Percentiles rank a stretch among this genome's conserved stretches.
phyloP scores from a whole-genome alignment of 2,329 filamentous ascomycete genomes.

The Scleromitrula shiraiana region DNA sequence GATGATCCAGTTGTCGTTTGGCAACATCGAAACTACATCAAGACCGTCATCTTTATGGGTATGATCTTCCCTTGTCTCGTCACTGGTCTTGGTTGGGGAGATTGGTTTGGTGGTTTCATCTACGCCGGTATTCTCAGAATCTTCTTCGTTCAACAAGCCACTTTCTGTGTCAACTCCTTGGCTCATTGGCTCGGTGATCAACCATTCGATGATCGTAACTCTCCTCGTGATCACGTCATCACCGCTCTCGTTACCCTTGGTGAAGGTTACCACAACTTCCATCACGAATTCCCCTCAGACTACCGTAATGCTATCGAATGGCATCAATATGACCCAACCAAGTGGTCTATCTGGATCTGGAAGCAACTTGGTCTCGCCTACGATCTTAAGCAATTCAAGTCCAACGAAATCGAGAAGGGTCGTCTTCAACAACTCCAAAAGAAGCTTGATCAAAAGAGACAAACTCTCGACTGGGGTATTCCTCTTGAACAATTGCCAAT shows the following conservation, averaged over 20 bases:
- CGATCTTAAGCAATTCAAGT: constrained; percentile 83
- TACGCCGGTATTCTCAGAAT: constrained; percentile 80
- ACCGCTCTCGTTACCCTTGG: constrained; percentile 79
- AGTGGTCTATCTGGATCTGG: constrained; percentile 80
- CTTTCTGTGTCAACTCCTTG: constrained; percentile 87
- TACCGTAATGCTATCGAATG: constrained; percentile 89
- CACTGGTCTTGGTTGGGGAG: constrained; percentile 70
- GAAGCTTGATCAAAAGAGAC: constrained; percentile 84
- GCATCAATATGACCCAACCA: constrained; percentile 88
- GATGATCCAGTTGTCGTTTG: constrained; percentile 78
- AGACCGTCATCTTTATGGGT: constrained; percentile 69
- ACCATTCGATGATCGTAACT: constrained; percentile 89
- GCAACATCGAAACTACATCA: constrained; percentile 83
- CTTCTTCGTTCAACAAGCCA: constrained; percentile 86
- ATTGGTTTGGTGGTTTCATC: constrained; percentile 74
- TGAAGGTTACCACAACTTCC: constrained; percentile 92
- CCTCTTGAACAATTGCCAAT: constrained; percentile 81
- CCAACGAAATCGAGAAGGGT: constrained; percentile 89
- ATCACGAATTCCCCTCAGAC: constrained; percentile 89
- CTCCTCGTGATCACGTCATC: constrained; percentile 78
- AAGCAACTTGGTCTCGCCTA: constrained; percentile 79
- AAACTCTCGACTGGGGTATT: constrained; percentile 76
- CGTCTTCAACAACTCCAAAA: constrained; percentile 83
- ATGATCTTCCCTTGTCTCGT: constrained; percentile 68
- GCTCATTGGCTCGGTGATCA: constrained; percentile 89